Conservation (phyloP, 176 grass and related monocot genomes). For the Puya raimondii region DNA sequence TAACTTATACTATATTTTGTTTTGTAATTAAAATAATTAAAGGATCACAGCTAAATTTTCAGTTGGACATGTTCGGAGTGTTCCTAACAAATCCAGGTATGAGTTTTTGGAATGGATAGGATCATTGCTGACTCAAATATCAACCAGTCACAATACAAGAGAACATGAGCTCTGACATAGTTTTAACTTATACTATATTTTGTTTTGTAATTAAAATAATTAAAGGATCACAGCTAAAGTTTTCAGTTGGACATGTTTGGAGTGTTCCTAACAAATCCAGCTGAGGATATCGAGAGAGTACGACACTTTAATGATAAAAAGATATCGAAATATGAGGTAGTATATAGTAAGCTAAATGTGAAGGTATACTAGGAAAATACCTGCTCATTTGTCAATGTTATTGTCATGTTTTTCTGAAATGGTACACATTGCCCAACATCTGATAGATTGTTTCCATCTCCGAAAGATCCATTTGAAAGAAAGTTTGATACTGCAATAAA, state of each 20-base stretch:
- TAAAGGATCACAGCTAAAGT: not conserved
- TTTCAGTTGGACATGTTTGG: not conserved
- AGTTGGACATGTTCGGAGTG: not conserved
- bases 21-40: not conserved
- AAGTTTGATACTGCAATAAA: slow-evolving; percentile 87
- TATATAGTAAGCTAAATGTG: not conserved
- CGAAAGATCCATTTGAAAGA: slow-evolving; percentile 51
- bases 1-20: not conserved
- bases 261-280: not conserved
- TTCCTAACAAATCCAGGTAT: too few species aligned
- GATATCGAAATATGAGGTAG: not conserved
- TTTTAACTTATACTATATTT: not conserved
- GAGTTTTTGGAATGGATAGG: too few species aligned
- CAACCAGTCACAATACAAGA: too few species aligned
- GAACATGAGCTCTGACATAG: not conserved
- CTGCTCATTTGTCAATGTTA: slow-evolving; percentile 77
- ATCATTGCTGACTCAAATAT: too few species aligned
- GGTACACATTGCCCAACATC: slow-evolving; percentile 68
- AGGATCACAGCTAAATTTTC: not conserved
- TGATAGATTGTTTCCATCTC: slow-evolving; percentile 36
- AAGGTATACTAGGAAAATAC: slow-evolving; percentile 12
- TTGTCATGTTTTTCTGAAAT: slow-evolving; percentile 72
- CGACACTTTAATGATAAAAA: not conserved
- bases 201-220: not conserved
- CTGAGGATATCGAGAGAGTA: not conserved